Base-by-base conservation (phyloP, 805 yeast species). In the Nakazawaea populi region DNA sequence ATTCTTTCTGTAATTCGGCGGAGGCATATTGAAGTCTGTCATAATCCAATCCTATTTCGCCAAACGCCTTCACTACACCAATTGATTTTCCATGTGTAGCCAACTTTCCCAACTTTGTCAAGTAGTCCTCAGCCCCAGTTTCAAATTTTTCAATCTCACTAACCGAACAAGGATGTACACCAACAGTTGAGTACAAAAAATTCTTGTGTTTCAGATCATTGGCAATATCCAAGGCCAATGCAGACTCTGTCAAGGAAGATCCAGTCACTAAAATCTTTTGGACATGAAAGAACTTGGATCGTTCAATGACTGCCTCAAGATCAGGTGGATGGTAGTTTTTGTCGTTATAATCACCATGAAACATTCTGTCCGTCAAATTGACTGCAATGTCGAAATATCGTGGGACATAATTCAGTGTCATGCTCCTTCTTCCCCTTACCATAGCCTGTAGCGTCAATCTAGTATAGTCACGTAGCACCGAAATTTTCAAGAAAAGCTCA, bases 161-260 rank as follows among this genome's bases (percentile, higher is more conserved):
- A 0, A 90, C 96, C 14, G 85, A 73, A 66, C 99, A 92, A 0
- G 99, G 99, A 69, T 94, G 99, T 1, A 92, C 95, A 10, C 99
- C 99, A 1, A 83, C 91, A 0, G 99, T 94, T 28, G 87, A 80
- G 54, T 70, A 77, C 32, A 83, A 62, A 18, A 38, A 37, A 27
- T 34, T 36, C 3, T 9, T 8, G 37, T 46, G 45, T 11, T 28
- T 35, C 4, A 70, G 68, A 46, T 64, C 54, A 3, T 61, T 55
- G 39, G 87, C 82, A 32, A 91, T 60, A 12, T 73, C 75, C 14
- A 87, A 64, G 6, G 90, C 86, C n/a, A 72, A 69, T 36, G 64
- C 59, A 24, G 91, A 81, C 58, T 92, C 97, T 1, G 65, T 60
- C 6, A 89, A 69, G 1, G 86, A 80, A 0, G 96, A 84, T 0